A percentile compares a stretch with the other conserved stretches of the same genome.
phyloP scores from a whole-genome alignment of 31 red algal species.

The Asparagopsis taxiformis region DNA sequence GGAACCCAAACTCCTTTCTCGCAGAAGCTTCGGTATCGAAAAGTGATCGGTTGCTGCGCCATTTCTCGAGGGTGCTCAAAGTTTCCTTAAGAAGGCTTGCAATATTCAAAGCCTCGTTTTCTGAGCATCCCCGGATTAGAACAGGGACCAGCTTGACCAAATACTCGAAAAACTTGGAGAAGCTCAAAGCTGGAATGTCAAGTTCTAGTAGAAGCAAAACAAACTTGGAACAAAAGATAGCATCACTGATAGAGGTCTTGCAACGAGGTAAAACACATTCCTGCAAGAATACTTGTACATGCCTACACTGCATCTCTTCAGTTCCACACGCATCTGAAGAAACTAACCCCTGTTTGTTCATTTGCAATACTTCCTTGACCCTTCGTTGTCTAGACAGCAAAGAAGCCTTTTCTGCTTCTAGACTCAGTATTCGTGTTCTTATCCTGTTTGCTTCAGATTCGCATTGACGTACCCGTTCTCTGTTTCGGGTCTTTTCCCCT shows the following conservation, averaged over 20 bases:
- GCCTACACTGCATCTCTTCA: background rate
- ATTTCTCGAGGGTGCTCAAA: constrained; percentile 41
- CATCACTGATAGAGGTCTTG: constrained; percentile 36
- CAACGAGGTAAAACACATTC: constrained; percentile 40
- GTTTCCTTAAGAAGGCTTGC: constrained; percentile 30
- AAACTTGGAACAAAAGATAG: constrained; percentile 47
- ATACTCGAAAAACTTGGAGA: constrained; percentile 23
- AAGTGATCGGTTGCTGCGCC: constrained; percentile 34
- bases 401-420: constrained; percentile 6
- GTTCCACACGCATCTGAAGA: background rate
- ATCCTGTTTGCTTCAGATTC: constrained; percentile 35
- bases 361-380: constrained; percentile 1
- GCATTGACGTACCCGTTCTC: constrained; percentile 8
- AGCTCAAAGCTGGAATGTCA: constrained; percentile 31
- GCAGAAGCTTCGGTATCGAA: constrained; percentile 26
- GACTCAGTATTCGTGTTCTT: constrained; percentile 8
- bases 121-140: constrained; percentile 28
- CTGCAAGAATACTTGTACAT: constrained; percentile 30
- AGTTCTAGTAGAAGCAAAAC: constrained; percentile 27
- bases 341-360: background rate
- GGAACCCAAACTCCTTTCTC: constrained; percentile 25
- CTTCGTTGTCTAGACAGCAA: background rate
- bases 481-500: constrained; percentile 11
- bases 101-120: constrained; percentile 36
- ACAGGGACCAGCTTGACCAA: constrained; percentile 30